Evolutionary conservation across 805 yeast species (phyloP), one percentile per base, ranked within the genome.

Genomic region (Yarrowia sp.): DNA sequence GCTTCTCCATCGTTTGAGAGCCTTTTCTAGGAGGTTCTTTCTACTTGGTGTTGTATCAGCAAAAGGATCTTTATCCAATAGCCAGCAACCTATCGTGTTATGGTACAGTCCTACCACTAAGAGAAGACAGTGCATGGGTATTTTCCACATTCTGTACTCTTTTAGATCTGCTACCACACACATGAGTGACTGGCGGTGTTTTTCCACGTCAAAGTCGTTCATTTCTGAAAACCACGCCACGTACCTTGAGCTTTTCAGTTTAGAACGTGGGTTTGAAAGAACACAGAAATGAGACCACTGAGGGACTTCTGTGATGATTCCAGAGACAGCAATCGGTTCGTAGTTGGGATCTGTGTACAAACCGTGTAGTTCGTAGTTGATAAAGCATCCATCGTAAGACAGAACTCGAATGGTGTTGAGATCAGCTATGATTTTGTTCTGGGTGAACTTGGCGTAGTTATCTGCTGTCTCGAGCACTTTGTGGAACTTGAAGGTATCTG

Each of bases 321-420:
- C 63, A 2, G 10, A 15, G 22, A 56, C 26, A 2, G 38, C 42
- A 2, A 32, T 26, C 9, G 63, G 63, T n/a, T 56, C 63, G 22
- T 19, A 22, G 8, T 53, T 26, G 8, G 59, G 32, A 3, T 35
- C 45, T 7, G 43, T 36, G 58, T 52, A 52, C 1, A 52, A 32
- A 3, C 58, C 58, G 12, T 53, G 45, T 11, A 56, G 22, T 12
- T 56, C 63, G n/a, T 8, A 56, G 38, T 41, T 56, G 63, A 56
- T 8, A 3, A 56, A 56, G 22, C 16, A 26, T 5, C 63, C 63
- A 1, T 56, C 40, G 9, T 56, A 38, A 5, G 48, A 56, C 1
- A 56, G n/a, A 0, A 56, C 48, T 0, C 63, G 46, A 9, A 56
- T 56, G 15, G 15, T 56, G 40, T 56, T 41, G 19, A 56, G 22